phyloP scores from a whole-genome alignment of 345 rosid genomes.

The Eucalyptus guilfoylei region DNA sequence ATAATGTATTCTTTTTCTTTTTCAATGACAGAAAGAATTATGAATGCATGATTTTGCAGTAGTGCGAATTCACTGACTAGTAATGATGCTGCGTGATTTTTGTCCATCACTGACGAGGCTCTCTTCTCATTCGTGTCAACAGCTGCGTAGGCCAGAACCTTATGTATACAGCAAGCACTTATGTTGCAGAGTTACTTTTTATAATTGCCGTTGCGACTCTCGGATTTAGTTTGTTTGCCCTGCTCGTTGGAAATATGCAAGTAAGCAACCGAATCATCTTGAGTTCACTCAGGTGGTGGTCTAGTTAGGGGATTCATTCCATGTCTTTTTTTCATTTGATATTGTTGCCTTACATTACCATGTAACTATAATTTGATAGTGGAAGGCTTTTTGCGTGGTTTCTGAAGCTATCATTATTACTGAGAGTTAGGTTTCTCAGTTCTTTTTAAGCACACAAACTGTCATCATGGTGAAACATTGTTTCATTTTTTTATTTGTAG shows the following conservation, averaged over 20 bases:
- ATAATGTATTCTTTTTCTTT: background rate
- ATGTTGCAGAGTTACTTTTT: constrained; percentile 39
- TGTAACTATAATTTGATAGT: background rate
- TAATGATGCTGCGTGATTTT: background rate
- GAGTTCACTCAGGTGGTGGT: background rate
- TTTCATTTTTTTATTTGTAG: constrained; percentile 2
- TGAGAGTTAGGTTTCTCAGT: background rate
- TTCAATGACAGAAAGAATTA: background rate
- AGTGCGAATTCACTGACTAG: background rate
- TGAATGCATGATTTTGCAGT: background rate
- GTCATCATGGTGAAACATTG: background rate
- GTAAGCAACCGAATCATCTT: background rate
- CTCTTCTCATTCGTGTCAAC: background rate
- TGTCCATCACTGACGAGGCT: background rate
- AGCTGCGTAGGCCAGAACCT: constrained; percentile 26
- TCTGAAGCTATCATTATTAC: background rate
- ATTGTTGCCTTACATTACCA: background rate
- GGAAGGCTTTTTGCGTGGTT: background rate
- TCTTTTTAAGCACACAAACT: background rate
- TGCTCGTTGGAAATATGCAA: constrained; percentile 48
- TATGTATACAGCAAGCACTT: background rate
- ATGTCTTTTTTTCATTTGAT: background rate
- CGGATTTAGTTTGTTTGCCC: constrained; percentile 50
- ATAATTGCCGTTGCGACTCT: constrained; percentile 34
- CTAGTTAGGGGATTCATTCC: background rate